Evolutionary conservation across 345 rosid species (phyloP).

Genomic region (Lepidium didymum): DNA sequence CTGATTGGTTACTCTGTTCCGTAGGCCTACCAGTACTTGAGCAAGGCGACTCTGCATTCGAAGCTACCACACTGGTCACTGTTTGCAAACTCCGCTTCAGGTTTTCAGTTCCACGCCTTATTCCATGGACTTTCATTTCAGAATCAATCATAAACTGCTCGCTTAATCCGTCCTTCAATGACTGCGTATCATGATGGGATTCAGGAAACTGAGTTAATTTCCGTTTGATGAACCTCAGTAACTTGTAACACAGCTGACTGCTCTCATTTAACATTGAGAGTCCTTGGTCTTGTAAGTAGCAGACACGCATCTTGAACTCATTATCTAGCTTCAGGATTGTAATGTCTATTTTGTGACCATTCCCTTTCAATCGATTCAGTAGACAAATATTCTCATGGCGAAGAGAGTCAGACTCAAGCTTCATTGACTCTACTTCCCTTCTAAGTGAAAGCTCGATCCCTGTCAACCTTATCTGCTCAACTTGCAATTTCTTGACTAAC

Average conservation of each 20-base stretch:
- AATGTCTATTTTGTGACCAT: slow-evolving; percentile 41
- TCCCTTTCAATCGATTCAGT: slow-evolving; percentile 65
- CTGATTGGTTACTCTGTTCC: slow-evolving; percentile 36
- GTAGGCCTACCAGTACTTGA: slow-evolving; percentile 17
- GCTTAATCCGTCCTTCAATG: slow-evolving; percentile 38
- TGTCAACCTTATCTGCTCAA: slow-evolving; percentile 82
- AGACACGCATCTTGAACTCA: slow-evolving; percentile 54
- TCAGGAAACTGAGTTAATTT: slow-evolving; percentile 42
- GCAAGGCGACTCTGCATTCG: slow-evolving; percentile 26
- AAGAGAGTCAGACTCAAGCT: slow-evolving; percentile 67
- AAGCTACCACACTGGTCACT: slow-evolving; percentile 36
- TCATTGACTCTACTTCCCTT: slow-evolving; percentile 58
- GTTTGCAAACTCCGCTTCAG: slow-evolving; percentile 71
- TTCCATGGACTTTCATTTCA: slow-evolving; percentile 63
- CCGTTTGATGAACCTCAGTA: slow-evolving; percentile 59
- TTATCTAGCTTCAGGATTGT: slow-evolving; percentile 61
- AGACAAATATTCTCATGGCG: slow-evolving; percentile 79
- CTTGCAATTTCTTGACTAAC: slow-evolving; percentile 46
- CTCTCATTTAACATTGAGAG: slow-evolving; percentile 58
- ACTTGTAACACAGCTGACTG: slow-evolving; percentile 46
- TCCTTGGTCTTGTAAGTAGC: slow-evolving; percentile 79
- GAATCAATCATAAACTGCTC: slow-evolving; percentile 67
- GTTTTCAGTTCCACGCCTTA: slow-evolving; percentile 66
- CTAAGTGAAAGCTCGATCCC: slow-evolving; percentile 75
- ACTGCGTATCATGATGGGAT: slow-evolving; percentile 33